Percentiles rank a stretch among this genome's conserved stretches.
Conservation (phyloP, 2,329 filamentous ascomycete genomes). For the Venturia oleaginea region DNA sequence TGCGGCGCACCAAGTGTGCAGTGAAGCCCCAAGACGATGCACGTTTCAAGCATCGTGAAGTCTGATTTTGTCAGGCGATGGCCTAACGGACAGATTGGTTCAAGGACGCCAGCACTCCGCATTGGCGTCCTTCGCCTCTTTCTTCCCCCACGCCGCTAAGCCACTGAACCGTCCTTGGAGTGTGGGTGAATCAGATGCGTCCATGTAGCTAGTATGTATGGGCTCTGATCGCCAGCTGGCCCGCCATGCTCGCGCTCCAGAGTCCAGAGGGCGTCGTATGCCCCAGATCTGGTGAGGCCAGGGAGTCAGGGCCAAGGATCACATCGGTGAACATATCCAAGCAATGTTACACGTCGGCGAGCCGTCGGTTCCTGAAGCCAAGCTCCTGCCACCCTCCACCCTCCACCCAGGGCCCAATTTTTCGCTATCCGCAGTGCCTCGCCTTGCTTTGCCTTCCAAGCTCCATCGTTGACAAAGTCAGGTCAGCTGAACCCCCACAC, state of each 20-base stretch:
- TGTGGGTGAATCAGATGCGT: background rate
- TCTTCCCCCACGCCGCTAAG: slow-evolving; percentile 1
- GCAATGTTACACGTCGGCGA: background rate
- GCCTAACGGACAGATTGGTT: background rate
- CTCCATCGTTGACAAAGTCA: slow-evolving; percentile 1
- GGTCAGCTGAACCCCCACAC: slow-evolving; percentile 11
- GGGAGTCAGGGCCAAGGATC: background rate
- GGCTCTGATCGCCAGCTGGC: background rate
- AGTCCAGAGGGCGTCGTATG: background rate
- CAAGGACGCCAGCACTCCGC: background rate
- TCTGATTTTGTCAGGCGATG: background rate
- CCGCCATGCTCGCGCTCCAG: slow-evolving; percentile 1
- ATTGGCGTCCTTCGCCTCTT: background rate
- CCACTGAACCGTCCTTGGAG: background rate
- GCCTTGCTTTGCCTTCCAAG: background rate
- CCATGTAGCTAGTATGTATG: background rate
- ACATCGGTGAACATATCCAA: slow-evolving; percentile 1
- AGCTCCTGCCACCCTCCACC: background rate
- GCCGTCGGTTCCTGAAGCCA: slow-evolving; percentile 2
- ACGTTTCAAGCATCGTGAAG: slow-evolving; percentile 1
- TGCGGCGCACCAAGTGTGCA: background rate
- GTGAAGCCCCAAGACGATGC: background rate
- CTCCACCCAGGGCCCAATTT: slow-evolving; percentile 10
- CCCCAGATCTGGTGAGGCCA: background rate
- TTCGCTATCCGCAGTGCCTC: slow-evolving; percentile 5